Percentiles rank a stretch among this genome's conserved stretches.
Conservation (phyloP, 176 grass and related monocot genomes). For the Triticum aestivum region DNA sequence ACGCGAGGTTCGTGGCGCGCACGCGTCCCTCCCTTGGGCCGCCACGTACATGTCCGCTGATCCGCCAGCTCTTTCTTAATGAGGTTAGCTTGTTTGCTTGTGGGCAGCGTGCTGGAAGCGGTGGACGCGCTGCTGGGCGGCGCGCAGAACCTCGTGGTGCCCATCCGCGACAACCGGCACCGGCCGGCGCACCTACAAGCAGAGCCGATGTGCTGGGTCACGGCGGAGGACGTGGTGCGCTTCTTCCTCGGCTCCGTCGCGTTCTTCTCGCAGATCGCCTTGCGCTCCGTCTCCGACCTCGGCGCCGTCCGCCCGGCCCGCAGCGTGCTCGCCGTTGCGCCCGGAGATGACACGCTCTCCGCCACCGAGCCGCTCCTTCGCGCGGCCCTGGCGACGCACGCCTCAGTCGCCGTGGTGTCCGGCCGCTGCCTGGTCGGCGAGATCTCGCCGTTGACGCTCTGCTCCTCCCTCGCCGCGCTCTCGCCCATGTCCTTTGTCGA, state of each 20-base stretch:
- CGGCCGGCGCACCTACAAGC: too few species aligned
- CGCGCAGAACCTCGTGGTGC: constrained; percentile 55
- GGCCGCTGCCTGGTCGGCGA: constrained; percentile 40
- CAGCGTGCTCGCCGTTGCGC: constrained; percentile 25
- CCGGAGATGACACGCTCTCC: constrained; percentile 15
- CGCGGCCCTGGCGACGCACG: constrained; percentile 29
- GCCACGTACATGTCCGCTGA: neutral
- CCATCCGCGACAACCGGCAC: constrained; percentile 15
- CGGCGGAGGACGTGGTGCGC: constrained; percentile 65
- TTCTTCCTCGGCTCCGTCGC: constrained; percentile 74
- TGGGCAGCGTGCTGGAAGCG: constrained; percentile 35
- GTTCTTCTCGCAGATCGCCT: constrained; percentile 46
- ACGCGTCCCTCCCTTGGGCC: neutral
- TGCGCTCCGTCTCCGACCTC: constrained; percentile 55
- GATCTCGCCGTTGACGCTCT: constrained; percentile 62
- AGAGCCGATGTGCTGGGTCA: constrained; percentile 63
- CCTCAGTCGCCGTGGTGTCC: constrained; percentile 49
- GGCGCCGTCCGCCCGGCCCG: constrained; percentile 37
- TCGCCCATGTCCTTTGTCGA: constrained; percentile 51
- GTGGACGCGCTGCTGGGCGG: constrained; percentile 66
- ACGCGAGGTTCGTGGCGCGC: constrained; percentile 47
- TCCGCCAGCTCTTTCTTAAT: too few species aligned
- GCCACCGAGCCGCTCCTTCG: constrained; percentile 42
- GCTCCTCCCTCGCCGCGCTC: constrained; percentile 30
- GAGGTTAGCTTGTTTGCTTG: too few species aligned